These are phyloP conservation scores for Aspergillus biplanus DNA, from an alignment of 495 filamentous ascomycete species.

Conservation along the genomic window DNA sequence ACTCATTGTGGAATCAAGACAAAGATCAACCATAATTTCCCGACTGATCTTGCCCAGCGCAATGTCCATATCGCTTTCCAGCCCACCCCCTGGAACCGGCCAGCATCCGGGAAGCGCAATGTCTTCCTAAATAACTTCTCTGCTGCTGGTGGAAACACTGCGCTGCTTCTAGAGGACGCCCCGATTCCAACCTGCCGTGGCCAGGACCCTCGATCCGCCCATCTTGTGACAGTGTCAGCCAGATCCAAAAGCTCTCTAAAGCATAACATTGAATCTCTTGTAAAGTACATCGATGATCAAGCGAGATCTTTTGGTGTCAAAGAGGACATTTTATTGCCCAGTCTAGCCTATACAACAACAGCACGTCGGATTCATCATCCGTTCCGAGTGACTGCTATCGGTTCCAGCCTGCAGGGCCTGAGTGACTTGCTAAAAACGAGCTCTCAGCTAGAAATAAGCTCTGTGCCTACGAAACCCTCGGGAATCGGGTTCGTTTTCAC, in stretches of 20 bases:
- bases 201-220: constrained; percentile 55
- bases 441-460: constrained; percentile 34
- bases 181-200: constrained; percentile 44
- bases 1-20: constrained; percentile 89
- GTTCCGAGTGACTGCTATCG: constrained; percentile 67
- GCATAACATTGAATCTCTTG: constrained; percentile 55
- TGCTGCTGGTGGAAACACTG: constrained; percentile 59
- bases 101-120: constrained; percentile 64
- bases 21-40: constrained; percentile 80
- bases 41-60: constrained; percentile 70
- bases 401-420: constrained; percentile 41
- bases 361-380: constrained; percentile 83
- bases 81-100: constrained; percentile 64
- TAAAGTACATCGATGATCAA: constrained; percentile 55
- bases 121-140: constrained; percentile 73
- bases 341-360: constrained; percentile 78
- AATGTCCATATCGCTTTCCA: constrained; percentile 71
- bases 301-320: constrained; percentile 44
- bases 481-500: constrained; percentile 56
- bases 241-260: constrained; percentile 57
- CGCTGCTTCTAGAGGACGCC: constrained; percentile 58
- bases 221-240: constrained; percentile 57
- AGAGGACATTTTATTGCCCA: constrained; percentile 36
- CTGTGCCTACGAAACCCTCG: constrained; percentile 47
- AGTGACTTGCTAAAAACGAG: constrained; percentile 30